Evolutionary conservation across 2,329 filamentous ascomycete genomes (phyloP).

Genomic region (Lasiodiplodia sp.): DNA sequence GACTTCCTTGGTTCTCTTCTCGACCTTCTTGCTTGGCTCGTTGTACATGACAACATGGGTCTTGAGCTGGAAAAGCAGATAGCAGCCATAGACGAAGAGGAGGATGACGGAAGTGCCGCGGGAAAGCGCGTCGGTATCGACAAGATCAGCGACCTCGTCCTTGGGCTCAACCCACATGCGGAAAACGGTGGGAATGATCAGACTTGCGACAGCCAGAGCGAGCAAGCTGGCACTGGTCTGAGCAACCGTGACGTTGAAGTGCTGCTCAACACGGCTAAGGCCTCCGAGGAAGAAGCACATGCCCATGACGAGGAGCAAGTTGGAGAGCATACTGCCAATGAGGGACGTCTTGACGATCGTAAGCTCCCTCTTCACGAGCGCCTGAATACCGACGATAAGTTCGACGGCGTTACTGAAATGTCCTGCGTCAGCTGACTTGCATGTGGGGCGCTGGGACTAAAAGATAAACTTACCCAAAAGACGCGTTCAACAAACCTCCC

Average conservation of each 20-base stretch:
- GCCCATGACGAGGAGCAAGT: constrained; percentile 85
- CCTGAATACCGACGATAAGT: constrained; percentile 87
- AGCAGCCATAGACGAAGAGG: constrained; percentile 81
- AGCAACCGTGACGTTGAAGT: constrained; percentile 90
- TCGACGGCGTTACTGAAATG: constrained; percentile 77
- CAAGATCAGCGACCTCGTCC: not conserved
- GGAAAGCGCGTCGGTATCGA: constrained; percentile 51
- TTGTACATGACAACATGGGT: constrained; percentile 84
- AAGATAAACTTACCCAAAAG: constrained; percentile 71
- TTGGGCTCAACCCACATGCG: constrained; percentile 58
- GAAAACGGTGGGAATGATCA: constrained; percentile 92
- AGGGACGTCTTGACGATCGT: constrained; percentile 91
- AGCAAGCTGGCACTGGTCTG: constrained; percentile 86
- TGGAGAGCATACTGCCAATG: constrained; percentile 90
- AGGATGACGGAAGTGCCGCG: constrained; percentile 81
- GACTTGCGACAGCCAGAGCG: constrained; percentile 76
- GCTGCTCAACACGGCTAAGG: constrained; percentile 78
- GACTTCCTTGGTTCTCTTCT: constrained; percentile 60
- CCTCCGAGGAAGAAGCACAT: constrained; percentile 94
- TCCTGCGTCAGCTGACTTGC: constrained; percentile 34
- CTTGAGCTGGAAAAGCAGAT: constrained; percentile 90
- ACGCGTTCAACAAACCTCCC: constrained; percentile 87
- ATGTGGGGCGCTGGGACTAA: constrained; percentile 35
- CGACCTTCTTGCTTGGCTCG: constrained; percentile 78
- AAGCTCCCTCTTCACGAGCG: constrained; percentile 75